Base-by-base conservation (phyloP, 1,284 basidiomycete species). In the Retiboletus flavoniger region DNA sequence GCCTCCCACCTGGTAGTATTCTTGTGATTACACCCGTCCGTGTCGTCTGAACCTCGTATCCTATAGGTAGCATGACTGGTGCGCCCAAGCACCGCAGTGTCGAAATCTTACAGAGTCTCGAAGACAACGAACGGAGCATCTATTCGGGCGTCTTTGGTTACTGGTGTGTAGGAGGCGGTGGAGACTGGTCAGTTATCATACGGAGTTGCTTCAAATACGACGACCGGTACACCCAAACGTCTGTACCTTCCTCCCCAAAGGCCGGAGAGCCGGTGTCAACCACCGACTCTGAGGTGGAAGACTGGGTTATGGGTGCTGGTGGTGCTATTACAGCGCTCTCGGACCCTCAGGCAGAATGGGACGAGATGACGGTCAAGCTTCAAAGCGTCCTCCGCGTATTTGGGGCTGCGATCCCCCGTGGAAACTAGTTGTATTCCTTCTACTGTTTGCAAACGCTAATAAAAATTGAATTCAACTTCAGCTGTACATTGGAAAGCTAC, bases 101-200 rank as follows among this genome's bases (percentile, higher is more conserved):
- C 1, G 91, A 96, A 71, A 87, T 98, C 31, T 78, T 99, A 2
- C 91, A 94, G 62, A 78, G 77, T 1, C 80, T 98, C 6, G 96
- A 98, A 70, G 79, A 79, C 46, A 69, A 77, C 44, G 78, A 85
- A 46, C 80, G 95, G 32, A 83, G 87, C 21, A 77, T 95, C 26
- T 99, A 99, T 69, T 98, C 95, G n/a, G 94, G 93, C 35, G 89
- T 93, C 7, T 87, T 96, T 56, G 96, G 96, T 0, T 98, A 95
- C 70, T 90, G 95, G 79, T 89, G 90, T 53, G 83, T 95, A 21
- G 87, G 93, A 38, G 95, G 95, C 2, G 82, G 87, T 19, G 88
- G 92, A 0, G 95, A 98, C 73, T 93, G 96, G 81, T 91, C 92
- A 13, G 95, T 99, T n/a, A 89, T 92, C 26, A 99, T 99, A 62